Base-by-base conservation (phyloP, 208 protist genomes). In the Acanthamoeba healyi region DNA sequence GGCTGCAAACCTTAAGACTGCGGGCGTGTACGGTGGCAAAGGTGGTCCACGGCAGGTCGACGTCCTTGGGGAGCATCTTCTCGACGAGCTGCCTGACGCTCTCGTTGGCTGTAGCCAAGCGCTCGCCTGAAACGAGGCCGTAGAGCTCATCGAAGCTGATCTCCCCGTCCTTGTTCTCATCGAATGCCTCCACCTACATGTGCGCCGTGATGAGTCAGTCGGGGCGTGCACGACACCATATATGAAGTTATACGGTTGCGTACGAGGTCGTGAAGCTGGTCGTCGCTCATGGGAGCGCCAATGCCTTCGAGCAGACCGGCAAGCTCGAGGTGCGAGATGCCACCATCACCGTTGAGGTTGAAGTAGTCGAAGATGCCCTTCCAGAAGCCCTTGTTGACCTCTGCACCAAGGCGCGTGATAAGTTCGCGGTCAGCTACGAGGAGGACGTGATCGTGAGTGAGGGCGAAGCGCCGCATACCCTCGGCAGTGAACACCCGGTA, bases 161-260 rank as follows among this genome's bases (percentile, higher is more conserved):
- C 46, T 92, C 87, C 7, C 87, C 87, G 46, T 92, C 87, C n/a
- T 92, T 92, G 61, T 92, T 92, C 87, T 56, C 87, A 26, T 92
- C 87, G 46, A 92, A 92, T 10, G 34, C 61, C 19, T 32, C 87
- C 38, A 92, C 24, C 87, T 92, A 7, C 54, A 51, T 22, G 54
- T 26, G 34, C 34, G 36, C 72, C 6, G 4, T 26, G 9, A 77
- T 56, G 36, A 89, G 36, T 56, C n/a, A n/a, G 22, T 15, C 26
- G 22, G 4, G 49, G 2, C 49, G 3, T 7, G 49, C 14, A 19
- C 14, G 15, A 91, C 7, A 70, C 12, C 82, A 91, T 34, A 32
- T 24, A 67, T 22, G 58, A 40, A 70, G 22, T 34, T 9, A 65
- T 24, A 67, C 9, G 54, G 74, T 51, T 86, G 81, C n/a, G 38